Evolutionary conservation across 2,329 filamentous ascomycete genomes (phyloP).

Genomic region (Pseudocercospora macadamiae): DNA sequence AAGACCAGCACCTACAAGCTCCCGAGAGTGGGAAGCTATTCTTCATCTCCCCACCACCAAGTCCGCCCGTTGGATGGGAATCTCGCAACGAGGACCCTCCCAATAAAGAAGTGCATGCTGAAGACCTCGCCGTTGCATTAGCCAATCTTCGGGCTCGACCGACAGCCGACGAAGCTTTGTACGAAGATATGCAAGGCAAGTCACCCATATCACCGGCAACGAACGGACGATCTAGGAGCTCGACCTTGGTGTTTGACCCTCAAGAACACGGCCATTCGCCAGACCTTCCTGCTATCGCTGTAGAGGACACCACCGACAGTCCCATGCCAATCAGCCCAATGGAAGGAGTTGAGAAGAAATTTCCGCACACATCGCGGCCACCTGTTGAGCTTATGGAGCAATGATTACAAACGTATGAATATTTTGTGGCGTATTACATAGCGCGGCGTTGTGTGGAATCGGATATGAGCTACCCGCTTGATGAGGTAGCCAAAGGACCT

Average conservation of each 20-base stretch:
- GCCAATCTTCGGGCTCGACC: conserved; percentile 53
- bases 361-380: conserved; percentile 57
- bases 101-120: conserved; percentile 67
- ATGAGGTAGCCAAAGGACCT: no score
- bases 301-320: conserved; percentile 61
- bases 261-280: conserved; percentile 64
- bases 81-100: conserved; percentile 65
- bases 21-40: conserved; percentile 65
- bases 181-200: conserved; percentile 28
- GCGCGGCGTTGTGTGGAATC: conserved; percentile 6
- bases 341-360: conserved; percentile 49
- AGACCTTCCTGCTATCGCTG: conserved; percentile 63
- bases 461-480: no score
- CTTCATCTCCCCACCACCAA: conserved; percentile 68
- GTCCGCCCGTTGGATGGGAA: conserved; percentile 67
- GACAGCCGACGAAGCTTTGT: conserved; percentile 36
- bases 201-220: conserved; percentile 33
- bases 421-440: background rate
- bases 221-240: conserved; percentile 49
- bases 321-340: conserved; percentile 54
- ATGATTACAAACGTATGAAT: background rate
- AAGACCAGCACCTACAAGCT: conserved; percentile 53
- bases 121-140: conserved; percentile 62
- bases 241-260: conserved; percentile 64
- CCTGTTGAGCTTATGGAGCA: conserved; percentile 60